Evolutionary conservation across 495 filamentous ascomycete genomes (phyloP).

Genomic region (Neurospora discreta): DNA sequence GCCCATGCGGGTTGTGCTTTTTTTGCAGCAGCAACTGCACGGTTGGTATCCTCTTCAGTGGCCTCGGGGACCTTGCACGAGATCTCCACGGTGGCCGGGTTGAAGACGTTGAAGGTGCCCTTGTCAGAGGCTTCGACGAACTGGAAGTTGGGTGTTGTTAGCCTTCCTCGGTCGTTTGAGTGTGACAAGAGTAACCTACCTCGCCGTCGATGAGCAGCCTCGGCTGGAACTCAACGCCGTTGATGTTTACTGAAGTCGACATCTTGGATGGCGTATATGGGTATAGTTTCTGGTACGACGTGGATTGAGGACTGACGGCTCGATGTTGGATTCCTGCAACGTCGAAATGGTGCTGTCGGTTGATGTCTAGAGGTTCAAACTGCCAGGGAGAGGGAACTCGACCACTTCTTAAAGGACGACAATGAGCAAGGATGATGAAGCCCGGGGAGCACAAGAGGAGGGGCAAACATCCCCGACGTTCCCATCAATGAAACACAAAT

Average conservation of each 20-base stretch:
- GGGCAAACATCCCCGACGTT: background rate
- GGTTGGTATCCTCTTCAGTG: conserved; percentile 38
- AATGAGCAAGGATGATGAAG: background rate
- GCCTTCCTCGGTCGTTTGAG: background rate
- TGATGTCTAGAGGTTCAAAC: background rate
- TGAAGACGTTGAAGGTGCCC: conserved; percentile 23
- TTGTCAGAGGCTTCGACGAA: conserved; percentile 26
- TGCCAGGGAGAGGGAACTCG: background rate
- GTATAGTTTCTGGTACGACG: background rate
- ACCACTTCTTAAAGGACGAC: background rate
- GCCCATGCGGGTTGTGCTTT: conserved; percentile 49
- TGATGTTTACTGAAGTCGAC: background rate
- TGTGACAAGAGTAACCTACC: conserved; percentile 6
- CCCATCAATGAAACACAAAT: background rate
- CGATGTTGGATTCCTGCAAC: background rate
- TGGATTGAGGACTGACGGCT: background rate
- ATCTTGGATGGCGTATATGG: background rate
- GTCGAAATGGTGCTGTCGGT: background rate
- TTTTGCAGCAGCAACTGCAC: conserved; percentile 47
- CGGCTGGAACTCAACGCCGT: conserved; percentile 3
- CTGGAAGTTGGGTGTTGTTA: conserved; percentile 6
- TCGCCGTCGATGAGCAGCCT: conserved; percentile 30
- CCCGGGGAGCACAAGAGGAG: background rate
- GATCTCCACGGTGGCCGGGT: conserved; percentile 20
- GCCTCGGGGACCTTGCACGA: conserved; percentile 22